phyloP scores from a whole-genome alignment of 495 filamentous ascomycete genomes.

The Niebla homalea region DNA sequence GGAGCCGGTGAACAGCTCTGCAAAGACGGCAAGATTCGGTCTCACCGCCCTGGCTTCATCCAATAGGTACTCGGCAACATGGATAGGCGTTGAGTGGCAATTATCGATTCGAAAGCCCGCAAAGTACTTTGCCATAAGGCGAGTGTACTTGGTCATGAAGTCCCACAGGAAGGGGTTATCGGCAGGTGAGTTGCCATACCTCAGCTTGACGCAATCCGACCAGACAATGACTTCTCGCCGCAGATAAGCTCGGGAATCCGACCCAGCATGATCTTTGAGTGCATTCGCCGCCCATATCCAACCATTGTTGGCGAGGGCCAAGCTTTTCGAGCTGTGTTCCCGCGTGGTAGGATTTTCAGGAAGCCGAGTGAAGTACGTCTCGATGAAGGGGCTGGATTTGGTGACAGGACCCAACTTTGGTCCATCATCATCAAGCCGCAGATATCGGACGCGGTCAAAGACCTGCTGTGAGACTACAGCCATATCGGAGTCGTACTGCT shows the following conservation, averaged over 20 bases:
- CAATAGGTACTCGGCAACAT: slow-evolving; percentile 84
- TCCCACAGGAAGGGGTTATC: slow-evolving; percentile 94
- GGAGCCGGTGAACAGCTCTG: slow-evolving; percentile 91
- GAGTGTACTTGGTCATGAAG: slow-evolving; percentile 85
- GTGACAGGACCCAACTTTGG: slow-evolving; percentile 76
- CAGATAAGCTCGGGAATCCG: slow-evolving; percentile 76
- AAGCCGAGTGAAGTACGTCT: slow-evolving; percentile 90
- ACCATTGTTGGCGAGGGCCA: slow-evolving; percentile 88
- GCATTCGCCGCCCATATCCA: slow-evolving; percentile 98
- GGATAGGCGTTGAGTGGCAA: slow-evolving; percentile 89
- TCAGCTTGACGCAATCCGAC: slow-evolving; percentile 96
- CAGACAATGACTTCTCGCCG: slow-evolving; percentile 93
- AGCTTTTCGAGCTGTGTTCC: slow-evolving; percentile 59
- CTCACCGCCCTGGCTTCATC: slow-evolving; percentile 82
- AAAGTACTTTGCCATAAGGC: slow-evolving; percentile 90
- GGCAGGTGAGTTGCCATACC: slow-evolving; percentile 67
- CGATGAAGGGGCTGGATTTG: slow-evolving; percentile 67
- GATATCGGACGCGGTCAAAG: slow-evolving; percentile 87
- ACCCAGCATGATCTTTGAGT: slow-evolving; percentile 84
- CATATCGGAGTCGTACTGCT: slow-evolving; percentile 78
- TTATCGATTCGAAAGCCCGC: slow-evolving; percentile 95
- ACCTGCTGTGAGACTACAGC: slow-evolving; percentile 77
- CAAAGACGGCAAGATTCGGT: slow-evolving; percentile 80
- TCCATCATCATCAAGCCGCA: slow-evolving; percentile 79
- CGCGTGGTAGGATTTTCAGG: slow-evolving; percentile 65